Base-by-base conservation (phyloP, 306 rosid genomes). In the Trichosanthes cucumerina region DNA sequence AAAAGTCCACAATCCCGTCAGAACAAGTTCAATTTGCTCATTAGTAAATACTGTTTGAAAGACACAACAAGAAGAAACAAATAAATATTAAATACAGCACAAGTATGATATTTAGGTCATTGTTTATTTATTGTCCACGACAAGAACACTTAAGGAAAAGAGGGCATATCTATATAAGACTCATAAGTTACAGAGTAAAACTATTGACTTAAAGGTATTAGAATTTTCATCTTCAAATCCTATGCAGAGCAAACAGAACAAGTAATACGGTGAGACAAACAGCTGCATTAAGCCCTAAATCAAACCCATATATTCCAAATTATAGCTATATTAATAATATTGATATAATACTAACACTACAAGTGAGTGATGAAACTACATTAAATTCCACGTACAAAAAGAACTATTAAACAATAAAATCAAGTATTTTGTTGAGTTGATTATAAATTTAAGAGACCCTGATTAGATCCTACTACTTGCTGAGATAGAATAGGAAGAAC, bases 1-100 rank as follows among this genome's bases (percentile, higher is more conserved):
- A 86, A 79, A 53, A 81, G 56, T 36, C 75, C 74, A 49, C 41
- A 7, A 81, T 72, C 72, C 26, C 70, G 63, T 84, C 65, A 89
- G 80, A 53, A 77, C 38, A 79, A 71, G 59, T 82, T 62, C 58
- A 16, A 38, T 50, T 73, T 28, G 34, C 34, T 15, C 69, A 76
- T 54, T 19, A 12, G 68, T 18, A 50, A 53, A 16, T 50, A 50
- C 4, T 50, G 31, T 53, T 49, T 46, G 46, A 38, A 54, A 24
- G 75, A 69, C 9, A 2, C 49, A 10, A 2, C 49, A 10, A 9
- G 28, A 69, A 21, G 33, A 69, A 11, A 69, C 53, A 2, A 6
- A 23, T 9, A 66, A 5, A n/a, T 10, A 43, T 26, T 28, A 71
- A 47, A 47, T 28, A 46, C 2, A 1, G 24, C 36, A 46, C 77